Conservation (phyloP, 2,329 filamentous ascomycete genomes). For the Pezizomycotina sp. region DNA sequence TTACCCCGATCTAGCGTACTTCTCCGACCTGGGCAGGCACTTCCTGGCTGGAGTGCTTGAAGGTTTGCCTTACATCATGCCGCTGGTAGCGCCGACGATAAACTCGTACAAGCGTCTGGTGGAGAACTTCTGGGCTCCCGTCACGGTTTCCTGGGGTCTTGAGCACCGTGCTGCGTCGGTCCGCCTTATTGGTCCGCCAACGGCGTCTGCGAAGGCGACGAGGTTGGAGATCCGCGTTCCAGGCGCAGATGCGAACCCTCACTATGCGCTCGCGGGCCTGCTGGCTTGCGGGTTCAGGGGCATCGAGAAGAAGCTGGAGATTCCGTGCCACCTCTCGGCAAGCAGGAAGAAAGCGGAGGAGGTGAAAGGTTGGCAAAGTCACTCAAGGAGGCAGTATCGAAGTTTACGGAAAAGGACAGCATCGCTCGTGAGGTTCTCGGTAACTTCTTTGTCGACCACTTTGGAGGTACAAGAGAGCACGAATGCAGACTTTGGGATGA, state of each 20-base stretch:
- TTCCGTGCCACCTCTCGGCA: constrained; percentile 70
- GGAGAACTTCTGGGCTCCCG: constrained; percentile 97
- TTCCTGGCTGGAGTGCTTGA: constrained; percentile 83
- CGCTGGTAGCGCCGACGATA: constrained; percentile 77
- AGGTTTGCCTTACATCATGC: constrained; percentile 89
- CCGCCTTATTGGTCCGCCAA: constrained; percentile 75
- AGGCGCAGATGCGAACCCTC: constrained; percentile 84
- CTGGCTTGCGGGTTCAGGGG: constrained; percentile 80
- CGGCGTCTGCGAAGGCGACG: constrained; percentile 66
- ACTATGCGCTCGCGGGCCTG: constrained; percentile 72
- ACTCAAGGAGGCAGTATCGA: constrained; percentile 64
- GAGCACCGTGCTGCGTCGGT: constrained; percentile 90
- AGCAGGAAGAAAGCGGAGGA: constrained; percentile 67
- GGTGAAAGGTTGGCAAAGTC: constrained; percentile 69
- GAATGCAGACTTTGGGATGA: constrained; percentile 86
- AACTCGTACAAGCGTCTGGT: constrained; percentile 98
- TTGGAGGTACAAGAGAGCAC: constrained; percentile 77
- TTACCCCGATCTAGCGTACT: constrained; percentile 57
- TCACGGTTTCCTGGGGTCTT: constrained; percentile 91
- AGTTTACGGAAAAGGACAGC: constrained; percentile 62
- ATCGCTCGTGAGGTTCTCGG: constrained; percentile 88
- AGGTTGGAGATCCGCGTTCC: constrained; percentile 85
- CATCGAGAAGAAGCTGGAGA: constrained; percentile 76
- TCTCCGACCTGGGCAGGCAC: constrained; percentile 78
- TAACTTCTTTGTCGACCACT: constrained; percentile 91